Evolutionary conservation across 2,329 filamentous ascomycete species (phyloP).

Genomic region (Aschersonia sp.): DNA sequence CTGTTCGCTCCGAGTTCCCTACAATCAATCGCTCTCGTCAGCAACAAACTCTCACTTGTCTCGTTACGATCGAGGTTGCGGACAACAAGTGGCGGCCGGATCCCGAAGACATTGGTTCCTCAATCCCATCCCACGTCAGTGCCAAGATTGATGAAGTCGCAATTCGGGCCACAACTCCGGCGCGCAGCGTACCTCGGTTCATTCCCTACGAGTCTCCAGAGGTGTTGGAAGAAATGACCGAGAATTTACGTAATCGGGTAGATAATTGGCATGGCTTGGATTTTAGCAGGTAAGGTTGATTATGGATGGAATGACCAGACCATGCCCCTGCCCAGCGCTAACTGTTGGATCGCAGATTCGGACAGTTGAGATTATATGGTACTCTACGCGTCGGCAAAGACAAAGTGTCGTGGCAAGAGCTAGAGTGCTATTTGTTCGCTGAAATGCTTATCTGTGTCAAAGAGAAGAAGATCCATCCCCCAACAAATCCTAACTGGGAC

Average conservation of each 20-base stretch:
- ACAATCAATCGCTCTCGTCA: constrained; percentile 84
- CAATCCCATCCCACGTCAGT: constrained; percentile 23
- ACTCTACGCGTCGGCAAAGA: constrained; percentile 92
- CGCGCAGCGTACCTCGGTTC: constrained; percentile 41
- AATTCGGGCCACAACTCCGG: constrained; percentile 44
- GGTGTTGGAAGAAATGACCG: constrained; percentile 69
- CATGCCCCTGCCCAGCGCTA: background rate
- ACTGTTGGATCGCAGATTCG: constrained; percentile 46
- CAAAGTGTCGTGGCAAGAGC: constrained; percentile 88
- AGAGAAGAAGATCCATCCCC: constrained; percentile 62
- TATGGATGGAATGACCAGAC: background rate
- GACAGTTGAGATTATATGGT: constrained; percentile 78
- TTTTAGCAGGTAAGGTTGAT: constrained; percentile 50
- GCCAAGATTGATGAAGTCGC: constrained; percentile 37
- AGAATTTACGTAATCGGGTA: constrained; percentile 71
- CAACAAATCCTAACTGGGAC: constrained; percentile 48
- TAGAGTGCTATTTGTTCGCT: constrained; percentile 92
- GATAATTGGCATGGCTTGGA: constrained; percentile 98
- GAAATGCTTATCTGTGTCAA: constrained; percentile 99
- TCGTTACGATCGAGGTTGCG: constrained; percentile 86
- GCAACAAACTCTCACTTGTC: constrained; percentile 86
- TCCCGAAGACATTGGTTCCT: constrained; percentile 58
- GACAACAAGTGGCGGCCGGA: constrained; percentile 84
- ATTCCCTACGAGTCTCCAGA: constrained; percentile 63
- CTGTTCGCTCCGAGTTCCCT: constrained; percentile 90